Base-by-base conservation (phyloP, 306 rosid genomes). In the Castanea mollissima region DNA sequence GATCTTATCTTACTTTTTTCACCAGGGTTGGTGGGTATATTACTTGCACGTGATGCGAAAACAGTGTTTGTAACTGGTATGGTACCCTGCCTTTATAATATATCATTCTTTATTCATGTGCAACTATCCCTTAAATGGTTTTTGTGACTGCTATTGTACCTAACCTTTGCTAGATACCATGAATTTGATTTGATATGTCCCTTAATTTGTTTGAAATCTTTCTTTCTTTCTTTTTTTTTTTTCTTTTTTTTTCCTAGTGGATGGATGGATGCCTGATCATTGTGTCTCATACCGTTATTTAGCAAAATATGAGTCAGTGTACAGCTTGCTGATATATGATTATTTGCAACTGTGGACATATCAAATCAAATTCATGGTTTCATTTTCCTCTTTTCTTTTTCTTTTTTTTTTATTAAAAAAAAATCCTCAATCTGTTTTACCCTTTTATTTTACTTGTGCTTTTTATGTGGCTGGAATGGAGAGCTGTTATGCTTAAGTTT, bases 21-120 rank as follows among this genome's bases (percentile, higher is more conserved):
- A 69, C 78, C 88, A 94, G 99, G 99, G 70, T 62, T 94, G 91
- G 91, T 82, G 49, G 97, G 99, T 57, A 52, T 92, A 81, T 80
- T 94, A 78, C 97, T 94, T 81, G 91, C 97, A 32, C 90, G 77
- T 27, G 82, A 76, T 76, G 95, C 89, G 2, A 85, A 87, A 49
- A 82, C 76, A 9, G 92, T 92, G 58, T 92, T 89, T 84, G 76
- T 94, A 79, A 92, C 97, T 79, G 99, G 99, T 92, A 87, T 19
- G 79, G 55, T 55, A 60, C 63, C 82, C 56, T 64, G 20, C 77
- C 79, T 76, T 11, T 74, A 59, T 32, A 34, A 77, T 76, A 55
- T 79, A 71, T 55, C 60, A 29, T 46, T 70, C 19, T 18, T 69
- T 59, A 19, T 23, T 69, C 60, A 63, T 31, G 55, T 41, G 60